Evolutionary conservation across 805 yeast genomes (phyloP).

Genomic region (Novakomyces olei): DNA sequence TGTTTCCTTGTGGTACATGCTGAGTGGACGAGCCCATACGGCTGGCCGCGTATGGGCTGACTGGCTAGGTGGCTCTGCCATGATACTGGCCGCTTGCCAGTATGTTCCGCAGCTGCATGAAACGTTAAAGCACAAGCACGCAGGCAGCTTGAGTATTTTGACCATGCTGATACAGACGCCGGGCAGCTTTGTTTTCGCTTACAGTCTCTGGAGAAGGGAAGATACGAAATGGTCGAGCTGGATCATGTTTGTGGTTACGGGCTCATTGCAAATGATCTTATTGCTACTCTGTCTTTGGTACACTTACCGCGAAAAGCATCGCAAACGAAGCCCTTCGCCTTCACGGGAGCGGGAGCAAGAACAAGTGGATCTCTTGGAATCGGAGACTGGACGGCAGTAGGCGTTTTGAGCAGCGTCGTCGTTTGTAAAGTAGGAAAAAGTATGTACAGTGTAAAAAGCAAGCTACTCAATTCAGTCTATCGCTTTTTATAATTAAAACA

Average conservation of each 20-base stretch:
- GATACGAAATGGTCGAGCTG: conserved; percentile 75
- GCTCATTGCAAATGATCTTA: conserved; percentile 39
- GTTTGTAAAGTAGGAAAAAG: too few species aligned
- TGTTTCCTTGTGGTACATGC: conserved; percentile 16
- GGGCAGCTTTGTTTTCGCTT: conserved; percentile 65
- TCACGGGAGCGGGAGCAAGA: too few species aligned
- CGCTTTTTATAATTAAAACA: too few species aligned
- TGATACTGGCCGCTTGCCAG: conserved; percentile 42
- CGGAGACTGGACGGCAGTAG: too few species aligned
- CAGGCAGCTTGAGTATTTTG: conserved; percentile 56
- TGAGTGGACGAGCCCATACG: not conserved
- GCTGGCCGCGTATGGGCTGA: conserved; percentile 19
- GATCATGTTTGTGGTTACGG: conserved; percentile 59
- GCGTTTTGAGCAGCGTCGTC: too few species aligned
- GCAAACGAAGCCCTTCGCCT: not conserved
- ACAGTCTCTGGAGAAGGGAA: conserved; percentile 44
- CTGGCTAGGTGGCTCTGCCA: conserved; percentile 40
- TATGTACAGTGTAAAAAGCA: too few species aligned
- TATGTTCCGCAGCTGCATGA: conserved; percentile 62
- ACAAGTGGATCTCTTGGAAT: too few species aligned
- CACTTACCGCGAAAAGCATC: conserved; percentile 8
- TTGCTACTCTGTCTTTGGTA: conserved; percentile 40
- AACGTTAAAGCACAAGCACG: conserved; percentile 44
- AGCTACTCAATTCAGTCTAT: too few species aligned
- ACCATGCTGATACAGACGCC: conserved; percentile 82